phyloP scores from a whole-genome alignment of 192 early-diverging fungal species.

The Backusella tarrabulga region DNA sequence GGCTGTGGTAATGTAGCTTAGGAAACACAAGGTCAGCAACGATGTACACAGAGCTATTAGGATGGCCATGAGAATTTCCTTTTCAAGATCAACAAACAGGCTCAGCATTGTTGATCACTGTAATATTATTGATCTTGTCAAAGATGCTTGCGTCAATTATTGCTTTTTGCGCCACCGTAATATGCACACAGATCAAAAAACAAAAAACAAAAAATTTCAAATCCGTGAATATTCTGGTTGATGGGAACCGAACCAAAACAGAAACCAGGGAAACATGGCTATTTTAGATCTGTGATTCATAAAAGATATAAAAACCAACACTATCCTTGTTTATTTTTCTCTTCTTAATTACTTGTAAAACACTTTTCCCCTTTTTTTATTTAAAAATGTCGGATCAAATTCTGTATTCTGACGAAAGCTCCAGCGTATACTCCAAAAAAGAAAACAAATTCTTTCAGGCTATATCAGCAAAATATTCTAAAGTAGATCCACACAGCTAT shows the following conservation, averaged over 20 bases:
- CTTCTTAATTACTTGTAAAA: background rate
- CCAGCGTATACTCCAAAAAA: background rate
- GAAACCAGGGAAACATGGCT: background rate
- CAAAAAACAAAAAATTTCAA: background rate
- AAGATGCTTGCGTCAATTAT: background rate
- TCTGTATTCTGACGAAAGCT: background rate
- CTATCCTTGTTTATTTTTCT: background rate
- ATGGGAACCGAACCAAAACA: background rate
- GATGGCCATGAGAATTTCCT: background rate
- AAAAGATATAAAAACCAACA: background rate
- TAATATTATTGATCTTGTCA: background rate
- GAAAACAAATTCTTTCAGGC: background rate
- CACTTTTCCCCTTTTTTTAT: background rate
- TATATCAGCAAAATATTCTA: constrained; percentile 1
- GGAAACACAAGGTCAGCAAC: background rate
- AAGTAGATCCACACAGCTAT: constrained; percentile 29
- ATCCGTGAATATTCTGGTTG: background rate
- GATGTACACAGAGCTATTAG: background rate
- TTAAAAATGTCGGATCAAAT: background rate
- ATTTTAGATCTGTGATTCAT: background rate
- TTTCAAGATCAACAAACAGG: background rate
- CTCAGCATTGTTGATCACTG: background rate
- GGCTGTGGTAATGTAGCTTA: background rate
- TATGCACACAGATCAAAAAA: background rate
- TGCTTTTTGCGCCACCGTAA: background rate